A percentile compares a stretch with the other conserved stretches of the same genome.
These are phyloP conservation scores for Ormosia semicastrata DNA, from an alignment of 306 rosid species.

Conservation along the genomic window DNA sequence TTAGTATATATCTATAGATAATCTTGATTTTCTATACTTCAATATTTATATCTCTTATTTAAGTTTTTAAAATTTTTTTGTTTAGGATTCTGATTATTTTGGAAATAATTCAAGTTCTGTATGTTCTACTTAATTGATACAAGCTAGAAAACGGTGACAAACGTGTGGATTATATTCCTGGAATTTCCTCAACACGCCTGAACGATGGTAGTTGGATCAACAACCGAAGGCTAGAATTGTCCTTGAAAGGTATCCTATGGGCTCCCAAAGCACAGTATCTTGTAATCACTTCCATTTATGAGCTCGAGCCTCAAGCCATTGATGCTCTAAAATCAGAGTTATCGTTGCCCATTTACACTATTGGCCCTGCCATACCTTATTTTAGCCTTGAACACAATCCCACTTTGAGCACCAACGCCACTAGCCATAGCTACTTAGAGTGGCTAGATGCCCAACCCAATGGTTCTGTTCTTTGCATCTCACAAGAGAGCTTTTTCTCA, in stretches of 20 bases:
- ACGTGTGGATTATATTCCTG: conserved; percentile 50
- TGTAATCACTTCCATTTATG: conserved; percentile 36
- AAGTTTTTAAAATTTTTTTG: too few species aligned
- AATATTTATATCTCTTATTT: not conserved
- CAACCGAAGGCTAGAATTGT: not conserved
- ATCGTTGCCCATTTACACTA: conserved; percentile 29
- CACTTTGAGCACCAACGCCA: not conserved
- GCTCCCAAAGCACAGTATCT: conserved; percentile 39
- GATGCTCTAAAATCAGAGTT: conserved; percentile 30
- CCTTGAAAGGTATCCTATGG: conserved; percentile 1
- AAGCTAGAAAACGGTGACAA: conserved; percentile 33
- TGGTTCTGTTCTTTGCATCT: conserved; percentile 43
- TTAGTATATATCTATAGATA: too few species aligned
- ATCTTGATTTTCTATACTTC: not conserved
- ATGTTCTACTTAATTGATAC: not conserved
- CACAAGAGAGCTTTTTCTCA: conserved; percentile 43
- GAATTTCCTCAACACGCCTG: conserved; percentile 34
- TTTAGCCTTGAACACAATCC: not conserved
- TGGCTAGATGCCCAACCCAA: conserved; percentile 49
- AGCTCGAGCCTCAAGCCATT: conserved; percentile 43
- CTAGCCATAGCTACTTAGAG: conserved; percentile 9
- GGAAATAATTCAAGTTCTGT: not conserved
- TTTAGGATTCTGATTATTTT: not conserved
- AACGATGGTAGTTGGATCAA: not conserved
- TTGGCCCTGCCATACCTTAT: conserved; percentile 44